A percentile compares a stretch with the other conserved stretches of the same genome.
phyloP scores from a whole-genome alignment of 768 basidiomycete genomes.

The Termitomyces sp. region DNA sequence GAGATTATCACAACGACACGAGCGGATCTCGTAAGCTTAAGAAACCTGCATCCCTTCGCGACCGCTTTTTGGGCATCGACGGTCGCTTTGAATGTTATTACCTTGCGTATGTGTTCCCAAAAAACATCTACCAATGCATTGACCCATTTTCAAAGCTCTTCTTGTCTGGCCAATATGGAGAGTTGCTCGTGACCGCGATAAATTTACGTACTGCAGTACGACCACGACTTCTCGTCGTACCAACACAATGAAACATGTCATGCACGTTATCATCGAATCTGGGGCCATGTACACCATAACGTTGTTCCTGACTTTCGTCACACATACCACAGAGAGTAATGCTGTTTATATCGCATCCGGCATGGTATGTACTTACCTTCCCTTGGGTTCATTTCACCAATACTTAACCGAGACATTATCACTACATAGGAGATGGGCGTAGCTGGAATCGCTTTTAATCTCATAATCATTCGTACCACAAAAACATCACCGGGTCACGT shows the following conservation, averaged over 20 bases:
- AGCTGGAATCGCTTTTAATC: constrained; percentile 10
- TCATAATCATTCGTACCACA: no score
- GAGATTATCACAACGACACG: constrained; percentile 4
- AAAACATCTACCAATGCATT: neutral
- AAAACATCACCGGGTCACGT: neutral
- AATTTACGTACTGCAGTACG: no score
- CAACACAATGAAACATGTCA: no score
- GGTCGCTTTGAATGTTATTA: constrained; percentile 17
- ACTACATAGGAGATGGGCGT: constrained; percentile 3
- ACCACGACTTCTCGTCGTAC: neutral
- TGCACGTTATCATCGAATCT: constrained; percentile 9
- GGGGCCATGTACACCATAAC: constrained; percentile 1
- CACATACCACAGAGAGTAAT: constrained; percentile 1
- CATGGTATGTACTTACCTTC: constrained; percentile 1
- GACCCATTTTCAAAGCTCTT: neutral
- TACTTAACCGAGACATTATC: no score
- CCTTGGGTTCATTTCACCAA: no score
- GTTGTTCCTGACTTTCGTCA: constrained; percentile 2
- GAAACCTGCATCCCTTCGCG: constrained; percentile 8
- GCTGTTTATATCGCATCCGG: constrained; percentile 1
- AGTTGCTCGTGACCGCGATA: constrained; percentile 5
- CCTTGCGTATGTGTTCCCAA: constrained; percentile 6
- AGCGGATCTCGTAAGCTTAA: no score
- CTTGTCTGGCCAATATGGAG: constrained; percentile 4
- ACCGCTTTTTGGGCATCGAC: constrained; percentile 16